A percentile compares a stretch with the other conserved stretches of the same genome.
phyloP scores from a whole-genome alignment of 345 rosid species.

The Tarenaya hassleriana region DNA sequence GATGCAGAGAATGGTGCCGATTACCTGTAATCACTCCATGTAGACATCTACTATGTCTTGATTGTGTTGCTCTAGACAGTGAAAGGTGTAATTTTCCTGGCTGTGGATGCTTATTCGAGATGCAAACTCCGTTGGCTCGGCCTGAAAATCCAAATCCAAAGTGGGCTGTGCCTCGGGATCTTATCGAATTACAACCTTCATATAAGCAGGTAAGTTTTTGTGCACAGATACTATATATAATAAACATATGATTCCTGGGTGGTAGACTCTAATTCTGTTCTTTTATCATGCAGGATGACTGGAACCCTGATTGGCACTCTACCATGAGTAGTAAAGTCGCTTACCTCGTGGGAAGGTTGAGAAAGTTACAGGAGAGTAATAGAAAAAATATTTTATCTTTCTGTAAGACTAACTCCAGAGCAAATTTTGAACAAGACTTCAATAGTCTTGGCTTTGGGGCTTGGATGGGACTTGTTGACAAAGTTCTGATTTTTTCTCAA shows the following conservation, averaged over 20 bases:
- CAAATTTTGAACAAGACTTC: conserved; percentile 19
- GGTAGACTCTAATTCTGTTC: conserved; percentile 15
- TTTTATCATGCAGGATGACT: conserved; percentile 62
- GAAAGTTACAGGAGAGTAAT: conserved; percentile 50
- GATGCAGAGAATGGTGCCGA: conserved; percentile 98
- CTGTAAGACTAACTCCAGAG: conserved; percentile 19
- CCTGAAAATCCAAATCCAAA: conserved; percentile 95
- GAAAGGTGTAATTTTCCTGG: conserved; percentile 68
- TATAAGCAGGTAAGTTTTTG: conserved; percentile 69
- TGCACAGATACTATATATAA: conserved; percentile 8
- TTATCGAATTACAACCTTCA: conserved; percentile 93
- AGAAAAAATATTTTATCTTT: conserved; percentile 20
- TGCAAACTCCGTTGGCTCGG: conserved; percentile 81
- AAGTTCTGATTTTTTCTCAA: conserved; percentile 89
- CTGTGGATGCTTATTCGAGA: conserved; percentile 71
- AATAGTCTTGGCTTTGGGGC: conserved; percentile 27
- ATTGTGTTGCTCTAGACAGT: conserved; percentile 70
- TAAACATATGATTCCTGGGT: conserved; percentile 4
- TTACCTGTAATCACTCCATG: conserved; percentile 91
- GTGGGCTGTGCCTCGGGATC: conserved; percentile 97
- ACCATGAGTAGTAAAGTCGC: conserved; percentile 92
- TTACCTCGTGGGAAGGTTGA: conserved; percentile 69
- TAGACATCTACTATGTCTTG: conserved; percentile 83
- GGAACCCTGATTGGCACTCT: conserved; percentile 98
- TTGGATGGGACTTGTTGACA: conserved; percentile 37